phyloP scores from a whole-genome alignment of 495 filamentous ascomycete species.

The Penicillium cosmopolitanum region DNA sequence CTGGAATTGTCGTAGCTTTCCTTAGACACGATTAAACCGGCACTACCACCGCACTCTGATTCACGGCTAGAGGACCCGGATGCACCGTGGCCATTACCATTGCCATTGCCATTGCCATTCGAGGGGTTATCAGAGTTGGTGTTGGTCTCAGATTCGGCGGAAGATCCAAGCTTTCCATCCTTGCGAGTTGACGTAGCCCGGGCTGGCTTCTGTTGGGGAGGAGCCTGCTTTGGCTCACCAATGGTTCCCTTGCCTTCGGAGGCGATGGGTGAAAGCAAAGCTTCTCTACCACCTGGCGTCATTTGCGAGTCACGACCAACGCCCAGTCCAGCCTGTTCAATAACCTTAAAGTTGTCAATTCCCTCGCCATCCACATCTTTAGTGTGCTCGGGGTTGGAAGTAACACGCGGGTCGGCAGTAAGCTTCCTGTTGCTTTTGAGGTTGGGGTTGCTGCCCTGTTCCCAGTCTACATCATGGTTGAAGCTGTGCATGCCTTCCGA shows the following conservation, averaged over 20 bases:
- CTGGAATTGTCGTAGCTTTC: slow-evolving; percentile 47
- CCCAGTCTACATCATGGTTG: slow-evolving; percentile 82
- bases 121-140: slow-evolving; percentile 16
- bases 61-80: slow-evolving; percentile 63
- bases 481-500: slow-evolving; percentile 71
- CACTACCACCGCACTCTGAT: slow-evolving; percentile 73
- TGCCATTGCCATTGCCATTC: no score
- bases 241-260: slow-evolving; percentile 64
- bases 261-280: slow-evolving; percentile 61
- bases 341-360: slow-evolving; percentile 65
- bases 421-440: slow-evolving; percentile 60
- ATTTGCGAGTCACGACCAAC: slow-evolving; percentile 70
- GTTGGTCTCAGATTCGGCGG: slow-evolving; percentile 45
- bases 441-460: slow-evolving; percentile 65
- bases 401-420: slow-evolving; percentile 66
- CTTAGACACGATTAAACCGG: slow-evolving; percentile 38
- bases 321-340: slow-evolving; percentile 56
- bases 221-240: slow-evolving; percentile 46
- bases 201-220: slow-evolving; percentile 17
- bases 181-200: slow-evolving; percentile 28
- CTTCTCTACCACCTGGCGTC: slow-evolving; percentile 61
- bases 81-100: slow-evolving; percentile 13
- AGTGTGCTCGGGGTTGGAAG: slow-evolving; percentile 64
- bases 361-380: slow-evolving; percentile 81
- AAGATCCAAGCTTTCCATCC: slow-evolving; percentile 42